Conservation (phyloP, 1,284 basidiomycete species). For the Ganoderma leucocontextum region DNA sequence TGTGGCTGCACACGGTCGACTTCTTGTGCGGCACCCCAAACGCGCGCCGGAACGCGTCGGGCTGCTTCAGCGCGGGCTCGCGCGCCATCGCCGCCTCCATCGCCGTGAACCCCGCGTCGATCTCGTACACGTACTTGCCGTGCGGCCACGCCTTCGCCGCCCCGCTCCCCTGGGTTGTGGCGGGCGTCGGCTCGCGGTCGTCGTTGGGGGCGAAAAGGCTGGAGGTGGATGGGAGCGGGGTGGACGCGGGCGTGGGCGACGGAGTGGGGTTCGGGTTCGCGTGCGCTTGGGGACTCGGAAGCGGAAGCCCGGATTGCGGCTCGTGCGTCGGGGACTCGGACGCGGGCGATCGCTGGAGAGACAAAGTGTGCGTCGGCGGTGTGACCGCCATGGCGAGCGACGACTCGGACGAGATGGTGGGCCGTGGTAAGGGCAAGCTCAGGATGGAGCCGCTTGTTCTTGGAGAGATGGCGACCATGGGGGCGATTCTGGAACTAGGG, state of each 20-base stretch:
- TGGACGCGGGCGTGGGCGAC: conserved; percentile 2
- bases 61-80: conserved; percentile 58
- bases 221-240: neutral
- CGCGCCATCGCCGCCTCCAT: conserved; percentile 60
- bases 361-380: conserved; percentile 9
- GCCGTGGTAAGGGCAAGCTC: too few relatives aligned
- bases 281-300: neutral
- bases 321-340: neutral
- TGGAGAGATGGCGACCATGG: neutral
- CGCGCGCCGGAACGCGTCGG: conserved; percentile 67
- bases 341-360: neutral
- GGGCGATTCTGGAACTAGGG: neutral
- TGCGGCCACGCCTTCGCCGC: conserved; percentile 73
- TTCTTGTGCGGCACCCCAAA: conserved; percentile 74
- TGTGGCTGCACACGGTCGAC: conserved; percentile 73
- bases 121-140: conserved; percentile 71
- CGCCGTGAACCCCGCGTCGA: conserved; percentile 60
- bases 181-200: neutral
- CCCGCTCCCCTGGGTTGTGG: conserved; percentile 38
- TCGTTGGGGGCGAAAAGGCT: neutral
- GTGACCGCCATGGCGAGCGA: conserved; percentile 20
- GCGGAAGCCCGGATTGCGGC: neutral
- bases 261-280: conserved; percentile 9
- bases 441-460: neutral
- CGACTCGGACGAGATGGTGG: conserved; percentile 15